These are phyloP conservation scores for Nematodospora anomalae DNA, from an alignment of 1,139 yeast species.

Conservation along the genomic window DNA sequence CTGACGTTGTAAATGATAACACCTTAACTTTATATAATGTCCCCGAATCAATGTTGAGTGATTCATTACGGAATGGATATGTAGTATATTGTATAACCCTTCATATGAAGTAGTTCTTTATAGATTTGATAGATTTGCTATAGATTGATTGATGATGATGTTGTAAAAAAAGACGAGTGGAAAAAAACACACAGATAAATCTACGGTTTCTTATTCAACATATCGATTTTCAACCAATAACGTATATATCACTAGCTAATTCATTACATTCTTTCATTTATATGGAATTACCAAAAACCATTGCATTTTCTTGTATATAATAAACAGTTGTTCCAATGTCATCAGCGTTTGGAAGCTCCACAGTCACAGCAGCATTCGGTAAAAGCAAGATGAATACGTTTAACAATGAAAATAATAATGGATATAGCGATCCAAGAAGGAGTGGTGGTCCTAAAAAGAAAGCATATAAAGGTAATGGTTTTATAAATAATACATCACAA, in stretches of 20 bases:
- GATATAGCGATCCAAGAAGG: conserved; percentile 22
- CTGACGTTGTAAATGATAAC: conserved; percentile 18
- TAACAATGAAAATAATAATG: conserved; percentile 13
- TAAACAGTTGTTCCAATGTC: conserved; percentile 2
- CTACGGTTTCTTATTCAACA: not conserved
- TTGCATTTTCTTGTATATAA: not conserved
- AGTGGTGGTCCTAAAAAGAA: conserved; percentile 13
- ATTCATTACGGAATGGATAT: conserved; percentile 40
- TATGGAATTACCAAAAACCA: conserved; percentile 6
- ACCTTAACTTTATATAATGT: conserved; percentile 26
- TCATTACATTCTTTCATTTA: not conserved
- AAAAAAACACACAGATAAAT: not conserved
- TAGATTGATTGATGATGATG: not conserved
- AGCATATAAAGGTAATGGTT: conserved; percentile 1
- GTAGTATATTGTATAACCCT: conserved; percentile 38
- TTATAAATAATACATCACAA: conserved; percentile 1
- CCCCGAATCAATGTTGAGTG: conserved; percentile 27
- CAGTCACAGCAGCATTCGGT: conserved; percentile 2
- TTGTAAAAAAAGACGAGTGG: not conserved
- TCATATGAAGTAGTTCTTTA: not conserved
- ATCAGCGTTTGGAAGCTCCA: conserved; percentile 26
- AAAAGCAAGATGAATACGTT: conserved; percentile 13
- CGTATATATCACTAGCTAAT: not conserved
- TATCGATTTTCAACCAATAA: not conserved
- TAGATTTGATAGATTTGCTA: not conserved